Conservation (phyloP, 1,284 basidiomycete genomes). For the Moesziomyces antarcticus region DNA sequence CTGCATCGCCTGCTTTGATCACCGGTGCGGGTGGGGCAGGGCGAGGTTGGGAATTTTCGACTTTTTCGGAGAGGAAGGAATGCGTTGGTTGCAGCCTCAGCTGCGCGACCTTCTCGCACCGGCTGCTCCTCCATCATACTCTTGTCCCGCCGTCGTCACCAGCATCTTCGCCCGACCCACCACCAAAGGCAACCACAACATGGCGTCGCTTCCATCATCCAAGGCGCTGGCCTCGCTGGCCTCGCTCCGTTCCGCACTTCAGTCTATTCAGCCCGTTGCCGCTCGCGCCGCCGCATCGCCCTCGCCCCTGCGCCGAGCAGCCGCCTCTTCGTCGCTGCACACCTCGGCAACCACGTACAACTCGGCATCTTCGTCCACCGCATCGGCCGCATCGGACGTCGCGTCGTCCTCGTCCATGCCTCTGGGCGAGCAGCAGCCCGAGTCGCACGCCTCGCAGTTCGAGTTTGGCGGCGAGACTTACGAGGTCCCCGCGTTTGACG, state of each 20-base stretch:
- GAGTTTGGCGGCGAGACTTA: slow-evolving; percentile 37
- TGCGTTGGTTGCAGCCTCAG: neutral
- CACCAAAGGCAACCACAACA: neutral
- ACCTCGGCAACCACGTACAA: slow-evolving; percentile 14
- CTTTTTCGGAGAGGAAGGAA: slow-evolving; percentile 19
- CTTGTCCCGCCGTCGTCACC: neutral
- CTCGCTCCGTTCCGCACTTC: slow-evolving; percentile 29
- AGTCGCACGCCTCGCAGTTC: slow-evolving; percentile 30
- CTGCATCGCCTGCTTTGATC: slow-evolving; percentile 1
- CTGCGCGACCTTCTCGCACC: too few species aligned
- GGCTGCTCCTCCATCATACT: too few species aligned
- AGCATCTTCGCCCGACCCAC: neutral
- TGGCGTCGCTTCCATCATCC: slow-evolving; percentile 23
- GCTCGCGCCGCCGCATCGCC: slow-evolving; percentile 22
- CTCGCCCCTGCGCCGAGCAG: slow-evolving; percentile 1
- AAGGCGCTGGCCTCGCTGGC: slow-evolving; percentile 30
- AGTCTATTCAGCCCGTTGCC: slow-evolving; percentile 25
- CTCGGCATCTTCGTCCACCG: slow-evolving; percentile 3
- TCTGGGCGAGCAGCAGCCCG: slow-evolving; percentile 6
- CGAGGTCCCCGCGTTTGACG: slow-evolving; percentile 30
- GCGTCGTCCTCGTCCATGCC: slow-evolving; percentile 4
- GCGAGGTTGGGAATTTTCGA: slow-evolving; percentile 10
- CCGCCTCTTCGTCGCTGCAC: slow-evolving; percentile 29
- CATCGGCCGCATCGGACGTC: slow-evolving; percentile 4
- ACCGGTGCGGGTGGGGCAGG: slow-evolving; percentile 1